Evolutionary conservation across 1,284 basidiomycete species (phyloP).

Genomic region (Thelephora terrestris): DNA sequence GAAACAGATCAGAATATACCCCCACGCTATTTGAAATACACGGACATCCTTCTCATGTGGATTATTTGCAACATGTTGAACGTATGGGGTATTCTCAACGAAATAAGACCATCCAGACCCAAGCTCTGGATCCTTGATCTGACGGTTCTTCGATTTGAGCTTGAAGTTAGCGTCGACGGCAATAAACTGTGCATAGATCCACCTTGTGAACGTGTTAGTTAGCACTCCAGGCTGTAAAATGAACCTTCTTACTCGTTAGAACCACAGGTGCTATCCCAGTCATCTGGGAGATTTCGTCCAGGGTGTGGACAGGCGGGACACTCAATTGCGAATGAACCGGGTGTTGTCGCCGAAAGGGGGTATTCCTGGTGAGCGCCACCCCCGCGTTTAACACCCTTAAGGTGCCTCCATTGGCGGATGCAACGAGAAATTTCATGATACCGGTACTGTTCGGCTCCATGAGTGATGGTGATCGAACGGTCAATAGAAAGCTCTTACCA

Average conservation of each 20-base stretch:
- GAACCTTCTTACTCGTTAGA: slow-evolving; percentile 11
- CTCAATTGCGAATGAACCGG: slow-evolving; percentile 10
- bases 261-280: too few species aligned
- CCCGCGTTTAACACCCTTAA: too few species aligned
- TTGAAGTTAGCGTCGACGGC: neutral
- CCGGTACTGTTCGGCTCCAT: slow-evolving; percentile 18
- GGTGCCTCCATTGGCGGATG: slow-evolving; percentile 3
- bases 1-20: neutral
- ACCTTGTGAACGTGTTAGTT: neutral
- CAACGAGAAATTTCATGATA: slow-evolving; percentile 17
- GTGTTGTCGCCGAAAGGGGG: too few species aligned
- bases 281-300: too few species aligned
- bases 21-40: too few species aligned
- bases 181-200: neutral
- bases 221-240: slow-evolving; percentile 21
- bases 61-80: neutral
- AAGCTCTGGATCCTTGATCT: neutral
- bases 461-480: slow-evolving; percentile 4
- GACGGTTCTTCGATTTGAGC: too few species aligned
- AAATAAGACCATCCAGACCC: neutral
- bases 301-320: slow-evolving; percentile 13
- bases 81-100: neutral
- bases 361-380: too few species aligned
- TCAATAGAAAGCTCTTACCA: neutral
- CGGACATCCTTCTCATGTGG: neutral